These are phyloP conservation scores for Ehretia macrophylla DNA, from an alignment of 257 asterid genomes.

Conservation along the genomic window DNA sequence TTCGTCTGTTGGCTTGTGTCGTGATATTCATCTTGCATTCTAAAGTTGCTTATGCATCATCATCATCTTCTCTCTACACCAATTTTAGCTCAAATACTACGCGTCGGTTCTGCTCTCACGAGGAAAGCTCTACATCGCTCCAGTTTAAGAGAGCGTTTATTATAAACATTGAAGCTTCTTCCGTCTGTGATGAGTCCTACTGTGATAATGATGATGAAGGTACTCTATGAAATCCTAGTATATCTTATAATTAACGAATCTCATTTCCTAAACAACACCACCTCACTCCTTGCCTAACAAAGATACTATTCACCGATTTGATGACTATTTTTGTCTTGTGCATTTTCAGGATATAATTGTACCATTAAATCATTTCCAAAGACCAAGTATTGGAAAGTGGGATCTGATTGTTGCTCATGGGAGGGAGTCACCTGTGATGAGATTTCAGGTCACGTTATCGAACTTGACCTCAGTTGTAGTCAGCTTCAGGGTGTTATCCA, in stretches of 20 bases:
- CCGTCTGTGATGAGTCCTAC: neutral
- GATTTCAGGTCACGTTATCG: slow-evolving; percentile 6
- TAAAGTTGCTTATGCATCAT: no score
- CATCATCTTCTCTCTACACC: no score
- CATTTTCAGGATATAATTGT: no score
- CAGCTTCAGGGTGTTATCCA: neutral
- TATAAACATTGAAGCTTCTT: neutral
- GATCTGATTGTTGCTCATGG: slow-evolving; percentile 8
- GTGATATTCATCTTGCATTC: no score
- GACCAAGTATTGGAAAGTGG: neutral
- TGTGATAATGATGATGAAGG: no score
- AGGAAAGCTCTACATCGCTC: neutral
- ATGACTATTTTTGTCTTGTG: no score
- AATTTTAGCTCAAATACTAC: neutral
- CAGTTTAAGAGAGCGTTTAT: neutral
- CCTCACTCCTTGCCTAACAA: no score
- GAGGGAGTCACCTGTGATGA: slow-evolving; percentile 6
- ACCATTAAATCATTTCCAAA: neutral
- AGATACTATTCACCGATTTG: no score
- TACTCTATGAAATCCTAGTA: no score
- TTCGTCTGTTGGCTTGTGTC: no score
- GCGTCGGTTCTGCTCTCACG: neutral
- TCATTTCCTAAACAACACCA: no score
- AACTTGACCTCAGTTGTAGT: slow-evolving; percentile 1
- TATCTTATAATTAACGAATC: no score